A percentile compares a stretch with the other conserved stretches of the same genome.
Evolutionary conservation across 441 rosid genomes (phyloP).

Genomic region (Theobroma grandiflorum): DNA sequence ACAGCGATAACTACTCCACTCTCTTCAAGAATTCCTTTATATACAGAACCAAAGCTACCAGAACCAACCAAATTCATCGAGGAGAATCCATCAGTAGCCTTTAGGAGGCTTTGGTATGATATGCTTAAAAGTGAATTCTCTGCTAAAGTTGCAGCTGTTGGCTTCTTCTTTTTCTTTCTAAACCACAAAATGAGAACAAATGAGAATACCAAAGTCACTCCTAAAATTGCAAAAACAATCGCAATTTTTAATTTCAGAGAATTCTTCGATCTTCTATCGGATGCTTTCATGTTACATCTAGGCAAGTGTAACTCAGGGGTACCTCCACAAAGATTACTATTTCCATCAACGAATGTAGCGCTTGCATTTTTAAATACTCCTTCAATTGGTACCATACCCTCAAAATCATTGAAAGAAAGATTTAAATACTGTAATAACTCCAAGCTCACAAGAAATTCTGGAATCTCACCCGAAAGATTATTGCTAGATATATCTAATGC

Average conservation of each 20-base stretch:
- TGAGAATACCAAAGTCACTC: background rate
- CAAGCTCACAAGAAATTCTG: constrained; percentile 1
- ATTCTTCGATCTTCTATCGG: background rate
- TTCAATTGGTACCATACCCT: constrained; percentile 27
- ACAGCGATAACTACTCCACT: no score
- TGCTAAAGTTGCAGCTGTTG: background rate
- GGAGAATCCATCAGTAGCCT: constrained; percentile 41
- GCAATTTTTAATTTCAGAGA: background rate
- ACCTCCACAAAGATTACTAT: constrained; percentile 41
- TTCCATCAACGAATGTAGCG: constrained; percentile 21
- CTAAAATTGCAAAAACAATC: background rate
- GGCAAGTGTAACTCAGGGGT: constrained; percentile 18
- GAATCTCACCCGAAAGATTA: constrained; percentile 30
- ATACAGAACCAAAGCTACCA: no score
- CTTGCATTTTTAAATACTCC: constrained; percentile 40
- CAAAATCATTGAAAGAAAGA: constrained; percentile 36
- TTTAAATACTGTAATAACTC: background rate
- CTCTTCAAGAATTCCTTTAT: no score
- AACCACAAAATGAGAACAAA: background rate
- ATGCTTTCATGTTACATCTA: constrained; percentile 5
- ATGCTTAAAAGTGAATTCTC: background rate
- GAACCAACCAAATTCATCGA: constrained; percentile 23
- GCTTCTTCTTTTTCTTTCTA: background rate
- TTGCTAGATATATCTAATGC: constrained; percentile 31
- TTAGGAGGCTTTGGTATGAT: constrained; percentile 30